These are phyloP conservation scores for Hirschioporus abietinus DNA, from an alignment of 768 basidiomycete genomes.

Conservation along the genomic window DNA sequence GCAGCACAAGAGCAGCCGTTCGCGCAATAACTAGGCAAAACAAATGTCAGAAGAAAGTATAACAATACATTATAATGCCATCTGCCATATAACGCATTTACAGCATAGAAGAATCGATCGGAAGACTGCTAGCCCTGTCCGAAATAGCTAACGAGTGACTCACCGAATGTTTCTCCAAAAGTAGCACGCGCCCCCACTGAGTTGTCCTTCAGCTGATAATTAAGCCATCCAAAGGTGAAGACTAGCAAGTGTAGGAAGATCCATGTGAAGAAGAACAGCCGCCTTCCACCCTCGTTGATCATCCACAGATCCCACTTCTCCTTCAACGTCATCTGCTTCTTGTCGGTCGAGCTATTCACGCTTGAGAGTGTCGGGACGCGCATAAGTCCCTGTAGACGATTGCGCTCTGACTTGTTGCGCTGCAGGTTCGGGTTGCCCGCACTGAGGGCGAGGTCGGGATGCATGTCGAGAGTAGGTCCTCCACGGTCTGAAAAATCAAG, in stretches of 20 bases:
- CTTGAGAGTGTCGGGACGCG: constrained; percentile 39
- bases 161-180: constrained; percentile 79
- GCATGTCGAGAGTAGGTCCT: constrained; percentile 36
- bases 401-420: constrained; percentile 83
- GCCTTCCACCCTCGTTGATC: constrained; percentile 86
- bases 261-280: constrained; percentile 77
- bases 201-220: constrained; percentile 81
- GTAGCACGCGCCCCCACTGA: constrained; percentile 53
- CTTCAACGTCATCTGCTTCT: constrained; percentile 32
- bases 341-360: constrained; percentile 23
- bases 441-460: constrained; percentile 40
- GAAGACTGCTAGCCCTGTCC: no score
- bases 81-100: background rate
- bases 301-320: constrained; percentile 73
- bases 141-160: constrained; percentile 18
- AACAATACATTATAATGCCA: background rate
- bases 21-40: constrained; percentile 70
- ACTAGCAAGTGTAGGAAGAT: constrained; percentile 78
- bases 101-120: no score
- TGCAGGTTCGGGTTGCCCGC: constrained; percentile 41
- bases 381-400: constrained; percentile 81
- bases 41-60: background rate
- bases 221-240: constrained; percentile 65
- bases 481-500: constrained; percentile 64
- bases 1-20: constrained; percentile 82